Evolutionary conservation across 345 rosid genomes (phyloP), one percentile per base, ranked within the genome.

Genomic region (Brassica juncea): DNA sequence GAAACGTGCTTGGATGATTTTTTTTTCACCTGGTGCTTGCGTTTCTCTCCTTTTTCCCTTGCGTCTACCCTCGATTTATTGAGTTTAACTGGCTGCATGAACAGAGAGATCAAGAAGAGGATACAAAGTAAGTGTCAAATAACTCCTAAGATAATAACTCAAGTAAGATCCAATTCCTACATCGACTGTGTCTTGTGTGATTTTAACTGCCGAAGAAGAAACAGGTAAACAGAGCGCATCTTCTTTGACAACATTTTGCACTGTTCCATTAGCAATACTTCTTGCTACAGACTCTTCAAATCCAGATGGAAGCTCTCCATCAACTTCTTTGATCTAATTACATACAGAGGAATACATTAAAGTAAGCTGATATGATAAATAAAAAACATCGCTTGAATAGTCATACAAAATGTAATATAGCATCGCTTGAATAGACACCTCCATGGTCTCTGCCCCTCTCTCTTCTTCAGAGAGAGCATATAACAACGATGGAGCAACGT

Each of bases 271-370:
- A 39, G 60, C 39, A 65, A 37, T 37, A 37, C 44, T 81, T 75
- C 70, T 74, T 14, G 77, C 74, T 72, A 92, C 79, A 71, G 84
- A 76, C 80, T 90, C 94, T 63, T 88, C 93, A n/a, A 23, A 77
- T 27, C 88, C 86, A 35, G 82, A 80, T 10, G 91, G 90, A 74
- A 91, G 89, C 80, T 88, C 80, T 69, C 80, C 90, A 74, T 88
- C 91, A 70, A 92, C 86, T 84, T 88, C 83, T 80, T 87, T 92
- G 80, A 85, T 79, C 98, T 94, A 81, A 66, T 15, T 28, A 21
- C 2, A 25, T 12, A 68, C 2, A 68, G 19, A 61, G 42, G 8
- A 37, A 61, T 16, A 28, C 7, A 70, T 49, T 34, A 59, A 10
- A 30, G 34, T 10, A n/a, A 58, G 30, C 64, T 23, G 73, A 25